A percentile compares a stretch with the other conserved stretches of the same genome.
These are phyloP conservation scores for Emergomyces orientalis DNA, from an alignment of 2,329 filamentous ascomycete species.

Conservation along the genomic window DNA sequence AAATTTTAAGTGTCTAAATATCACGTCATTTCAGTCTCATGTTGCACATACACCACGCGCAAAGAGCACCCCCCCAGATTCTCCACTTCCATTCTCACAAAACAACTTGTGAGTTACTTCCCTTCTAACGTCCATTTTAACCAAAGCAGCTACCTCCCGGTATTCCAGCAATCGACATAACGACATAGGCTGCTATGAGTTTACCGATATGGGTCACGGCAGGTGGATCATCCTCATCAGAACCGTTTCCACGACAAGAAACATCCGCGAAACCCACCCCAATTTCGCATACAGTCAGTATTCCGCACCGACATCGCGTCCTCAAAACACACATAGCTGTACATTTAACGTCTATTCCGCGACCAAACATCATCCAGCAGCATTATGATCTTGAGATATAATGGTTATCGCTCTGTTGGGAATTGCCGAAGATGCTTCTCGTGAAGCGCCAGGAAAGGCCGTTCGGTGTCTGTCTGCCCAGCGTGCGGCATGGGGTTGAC, in stretches of 20 bases:
- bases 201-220: no score
- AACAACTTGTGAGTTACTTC: neutral
- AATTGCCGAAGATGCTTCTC: no score
- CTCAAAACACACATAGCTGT: no score
- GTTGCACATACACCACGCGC: neutral
- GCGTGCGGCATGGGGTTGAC: no score
- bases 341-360: no score
- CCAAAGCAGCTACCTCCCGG: neutral
- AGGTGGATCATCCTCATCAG: neutral
- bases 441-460: no score
- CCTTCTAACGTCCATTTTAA: neutral
- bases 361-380: no score
- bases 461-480: no score
- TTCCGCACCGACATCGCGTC: no score
- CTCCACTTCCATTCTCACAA: neutral
- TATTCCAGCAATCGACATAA: neutral
- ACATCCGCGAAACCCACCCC: neutral
- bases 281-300: neutral
- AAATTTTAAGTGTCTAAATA: neutral
- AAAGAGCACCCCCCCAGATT: neutral
- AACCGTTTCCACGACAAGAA: neutral
- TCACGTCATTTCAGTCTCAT: neutral
- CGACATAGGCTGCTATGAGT: neutral
- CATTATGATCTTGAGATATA: no score
- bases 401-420: no score